phyloP scores from a whole-genome alignment of 768 basidiomycete genomes.

The Lentinula edodes region DNA sequence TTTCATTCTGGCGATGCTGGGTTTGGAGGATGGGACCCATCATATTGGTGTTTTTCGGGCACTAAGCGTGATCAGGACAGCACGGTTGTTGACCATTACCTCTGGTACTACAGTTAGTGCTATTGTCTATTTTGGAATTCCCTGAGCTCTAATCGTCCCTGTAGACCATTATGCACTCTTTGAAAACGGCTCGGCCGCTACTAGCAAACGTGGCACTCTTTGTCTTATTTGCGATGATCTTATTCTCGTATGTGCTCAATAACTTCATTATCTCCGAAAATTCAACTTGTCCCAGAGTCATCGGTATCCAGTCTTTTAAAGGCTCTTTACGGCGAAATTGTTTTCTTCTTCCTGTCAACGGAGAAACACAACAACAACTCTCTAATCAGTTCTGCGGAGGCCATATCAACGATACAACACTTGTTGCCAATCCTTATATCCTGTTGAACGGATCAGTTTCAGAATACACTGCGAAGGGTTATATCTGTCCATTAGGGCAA shows the following conservation, averaged over 20 bases:
- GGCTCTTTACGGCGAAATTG: conserved; percentile 74
- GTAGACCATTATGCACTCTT: conserved; percentile 82
- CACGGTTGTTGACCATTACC: conserved; percentile 80
- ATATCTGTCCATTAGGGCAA: conserved; percentile 84
- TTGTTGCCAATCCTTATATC: conserved; percentile 41
- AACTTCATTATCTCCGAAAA: not conserved
- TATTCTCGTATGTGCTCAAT: conserved; percentile 68
- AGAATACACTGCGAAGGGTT: conserved; percentile 58
- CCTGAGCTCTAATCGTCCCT: not conserved
- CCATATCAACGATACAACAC: conserved; percentile 52
- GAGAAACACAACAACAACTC: conserved; percentile 42
- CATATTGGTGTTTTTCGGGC: conserved; percentile 90
- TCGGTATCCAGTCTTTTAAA: conserved; percentile 92
- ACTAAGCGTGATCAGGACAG: conserved; percentile 77
- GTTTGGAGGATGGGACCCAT: conserved; percentile 55
- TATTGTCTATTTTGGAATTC: not conserved
- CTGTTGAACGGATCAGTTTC: conserved; percentile 28
- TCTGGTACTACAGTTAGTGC: conserved; percentile 80
- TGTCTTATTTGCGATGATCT: conserved; percentile 79
- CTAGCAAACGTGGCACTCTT: conserved; percentile 88
- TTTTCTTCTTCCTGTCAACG: conserved; percentile 46
- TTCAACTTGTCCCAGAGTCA: conserved; percentile 46
- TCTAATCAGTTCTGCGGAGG: conserved; percentile 73
- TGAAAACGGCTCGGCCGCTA: conserved; percentile 88
- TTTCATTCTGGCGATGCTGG: conserved; percentile 64